A percentile compares a stretch with the other conserved stretches of the same genome.
These are phyloP conservation scores for Xylariaceae sp. DNA, from an alignment of 2,329 filamentous ascomycete species.

Conservation along the genomic window DNA sequence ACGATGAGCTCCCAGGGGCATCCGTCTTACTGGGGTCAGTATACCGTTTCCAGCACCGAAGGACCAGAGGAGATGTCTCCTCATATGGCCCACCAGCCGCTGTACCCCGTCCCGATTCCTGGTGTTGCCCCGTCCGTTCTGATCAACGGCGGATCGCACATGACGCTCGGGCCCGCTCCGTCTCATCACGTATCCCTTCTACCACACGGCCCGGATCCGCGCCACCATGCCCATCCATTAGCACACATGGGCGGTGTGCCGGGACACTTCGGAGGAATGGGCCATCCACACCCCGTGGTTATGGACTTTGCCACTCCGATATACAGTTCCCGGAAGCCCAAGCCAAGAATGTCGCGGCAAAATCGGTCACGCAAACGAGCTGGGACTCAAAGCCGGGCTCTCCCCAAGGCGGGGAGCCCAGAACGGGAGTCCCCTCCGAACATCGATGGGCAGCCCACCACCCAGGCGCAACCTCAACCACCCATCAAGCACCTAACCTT, in stretches of 20 bases:
- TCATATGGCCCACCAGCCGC: constrained; percentile 19
- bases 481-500: constrained; percentile 27
- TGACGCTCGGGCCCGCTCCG: constrained; percentile 15
- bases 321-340: constrained; percentile 11
- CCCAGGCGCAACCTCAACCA: background rate
- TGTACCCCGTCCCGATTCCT: constrained; percentile 9
- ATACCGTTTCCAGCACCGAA: constrained; percentile 27
- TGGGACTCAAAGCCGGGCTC: too few species aligned
- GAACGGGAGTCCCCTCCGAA: too few species aligned
- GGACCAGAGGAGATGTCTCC: constrained; percentile 21
- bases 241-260: background rate
- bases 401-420: too few species aligned
- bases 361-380: too few species aligned
- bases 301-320: constrained; percentile 7
- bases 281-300: background rate
- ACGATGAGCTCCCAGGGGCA: constrained; percentile 24
- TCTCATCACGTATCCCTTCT: constrained; percentile 15
- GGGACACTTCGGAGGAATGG: background rate
- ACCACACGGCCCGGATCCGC: constrained; percentile 8
- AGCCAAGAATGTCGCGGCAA: background rate
- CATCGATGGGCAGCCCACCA: background rate
- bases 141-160: constrained; percentile 11
- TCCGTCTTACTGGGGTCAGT: constrained; percentile 29
- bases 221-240: background rate
- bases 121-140: constrained; percentile 18